Percentiles rank a stretch among this genome's conserved stretches.
These are phyloP conservation scores for Bromus sterilis DNA, from an alignment of 176 grass and related monocot species.

Conservation along the genomic window DNA sequence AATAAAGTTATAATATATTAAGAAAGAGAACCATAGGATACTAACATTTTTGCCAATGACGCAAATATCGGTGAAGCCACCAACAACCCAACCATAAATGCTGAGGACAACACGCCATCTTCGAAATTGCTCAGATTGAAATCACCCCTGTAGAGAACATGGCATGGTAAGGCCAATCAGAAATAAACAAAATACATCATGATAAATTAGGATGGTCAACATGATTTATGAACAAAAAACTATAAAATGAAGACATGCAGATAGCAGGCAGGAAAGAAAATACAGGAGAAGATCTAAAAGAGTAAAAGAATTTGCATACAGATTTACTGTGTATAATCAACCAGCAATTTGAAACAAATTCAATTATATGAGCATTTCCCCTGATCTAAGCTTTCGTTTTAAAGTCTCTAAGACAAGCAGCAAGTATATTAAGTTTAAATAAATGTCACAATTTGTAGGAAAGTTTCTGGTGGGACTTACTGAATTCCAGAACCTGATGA, in stretches of 20 bases:
- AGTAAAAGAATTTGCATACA: background rate
- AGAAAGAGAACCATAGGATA: background rate
- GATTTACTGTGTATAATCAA: background rate
- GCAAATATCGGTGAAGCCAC: constrained; percentile 89
- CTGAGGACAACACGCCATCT: constrained; percentile 94
- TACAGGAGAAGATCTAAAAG: background rate
- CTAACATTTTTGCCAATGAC: constrained; percentile 75
- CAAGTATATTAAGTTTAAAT: background rate
- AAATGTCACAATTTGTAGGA: background rate
- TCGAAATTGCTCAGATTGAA: constrained; percentile 91
- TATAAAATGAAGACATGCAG: background rate
- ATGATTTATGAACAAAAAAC: background rate
- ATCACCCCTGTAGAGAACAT: constrained; percentile 53
- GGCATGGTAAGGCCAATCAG: background rate
- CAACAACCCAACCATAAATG: constrained; percentile 98
- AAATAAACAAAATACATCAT: background rate
- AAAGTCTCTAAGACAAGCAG: background rate
- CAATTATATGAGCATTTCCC: background rate
- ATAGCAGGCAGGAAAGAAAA: background rate
- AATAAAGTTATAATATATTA: background rate
- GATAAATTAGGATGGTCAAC: background rate
- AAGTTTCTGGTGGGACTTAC: constrained; percentile 44
- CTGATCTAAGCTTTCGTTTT: background rate
- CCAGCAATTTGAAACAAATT: background rate
- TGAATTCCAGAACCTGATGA: constrained; percentile 92